phyloP scores from a whole-genome alignment of 805 yeast genomes.

The Lachancea sp. region DNA sequence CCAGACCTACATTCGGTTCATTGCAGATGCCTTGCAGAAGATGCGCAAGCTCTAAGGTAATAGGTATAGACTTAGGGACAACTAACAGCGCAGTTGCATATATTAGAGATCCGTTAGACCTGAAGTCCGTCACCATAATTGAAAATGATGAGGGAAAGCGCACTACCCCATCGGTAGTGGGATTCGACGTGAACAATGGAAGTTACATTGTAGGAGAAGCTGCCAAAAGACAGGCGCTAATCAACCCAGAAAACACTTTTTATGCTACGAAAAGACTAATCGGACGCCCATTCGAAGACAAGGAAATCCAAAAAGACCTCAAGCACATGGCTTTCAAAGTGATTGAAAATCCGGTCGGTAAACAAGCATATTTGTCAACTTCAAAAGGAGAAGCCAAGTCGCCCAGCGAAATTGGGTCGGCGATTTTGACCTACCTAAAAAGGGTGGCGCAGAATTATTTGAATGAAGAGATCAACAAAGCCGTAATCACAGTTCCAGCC shows the following conservation, averaged over 20 bases:
- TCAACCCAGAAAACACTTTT: slow-evolving; percentile 72
- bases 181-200: slow-evolving; percentile 43
- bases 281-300: slow-evolving; percentile 63
- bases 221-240: slow-evolving; percentile 71
- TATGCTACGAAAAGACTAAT: slow-evolving; percentile 78
- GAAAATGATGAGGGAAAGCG: slow-evolving; percentile 71
- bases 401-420: slow-evolving; percentile 69
- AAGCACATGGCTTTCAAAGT: slow-evolving; percentile 58
- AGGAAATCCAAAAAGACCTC: slow-evolving; percentile 64
- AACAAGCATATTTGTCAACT: slow-evolving; percentile 60
- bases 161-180: slow-evolving; percentile 77
- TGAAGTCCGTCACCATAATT: slow-evolving; percentile 55
- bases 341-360: slow-evolving; percentile 45
- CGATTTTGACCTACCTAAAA: slow-evolving; percentile 58
- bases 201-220: slow-evolving; percentile 53
- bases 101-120: slow-evolving; percentile 36
- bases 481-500: slow-evolving; percentile 82
- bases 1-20: not conserved
- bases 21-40: not conserved
- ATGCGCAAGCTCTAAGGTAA: slow-evolving; percentile 36
- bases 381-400: slow-evolving; percentile 41
- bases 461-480: slow-evolving; percentile 50
- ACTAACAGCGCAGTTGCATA: slow-evolving; percentile 80
- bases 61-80: slow-evolving; percentile 81
- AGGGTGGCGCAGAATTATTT: slow-evolving; percentile 56